Evolutionary conservation across 768 basidiomycete species (phyloP).

Genomic region (Lactarius sp.): DNA sequence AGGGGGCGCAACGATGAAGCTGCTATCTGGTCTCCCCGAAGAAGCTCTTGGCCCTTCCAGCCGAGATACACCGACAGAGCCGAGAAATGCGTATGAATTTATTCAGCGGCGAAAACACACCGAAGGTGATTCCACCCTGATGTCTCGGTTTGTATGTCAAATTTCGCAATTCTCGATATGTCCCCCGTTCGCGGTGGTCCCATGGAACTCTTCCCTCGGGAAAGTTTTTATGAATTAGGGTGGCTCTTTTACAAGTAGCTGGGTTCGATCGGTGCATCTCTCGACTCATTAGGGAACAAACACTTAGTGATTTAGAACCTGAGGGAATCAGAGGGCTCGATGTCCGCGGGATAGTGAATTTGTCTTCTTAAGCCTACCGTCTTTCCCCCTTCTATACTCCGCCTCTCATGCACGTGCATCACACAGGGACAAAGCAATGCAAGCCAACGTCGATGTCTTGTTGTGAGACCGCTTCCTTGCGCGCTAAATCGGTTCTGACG

Average conservation of each 20-base stretch:
- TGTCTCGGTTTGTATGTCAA: too few species aligned
- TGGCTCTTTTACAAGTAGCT: conserved; percentile 44
- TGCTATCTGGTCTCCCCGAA: conserved; percentile 53
- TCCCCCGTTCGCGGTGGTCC: conserved; percentile 71
- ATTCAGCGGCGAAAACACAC: conserved; percentile 49
- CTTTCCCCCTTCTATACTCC: too few species aligned
- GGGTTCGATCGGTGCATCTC: conserved; percentile 73
- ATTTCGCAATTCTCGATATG: conserved; percentile 59
- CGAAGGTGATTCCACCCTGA: conserved; percentile 50
- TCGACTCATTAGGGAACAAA: conserved; percentile 68
- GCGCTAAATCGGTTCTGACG: conserved; percentile 10
- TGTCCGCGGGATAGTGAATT: conserved; percentile 64
- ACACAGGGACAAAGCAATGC: conserved; percentile 74
- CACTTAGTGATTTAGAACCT: conserved; percentile 57
- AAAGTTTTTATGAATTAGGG: neutral
- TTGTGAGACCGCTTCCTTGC: conserved; percentile 41
- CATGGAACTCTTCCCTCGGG: neutral
- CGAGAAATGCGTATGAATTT: conserved; percentile 70
- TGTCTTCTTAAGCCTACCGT: conserved; percentile 51
- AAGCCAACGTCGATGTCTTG: conserved; percentile 86
- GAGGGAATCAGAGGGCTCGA: conserved; percentile 60
- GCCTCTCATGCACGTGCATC: neutral
- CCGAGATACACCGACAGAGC: conserved; percentile 35
- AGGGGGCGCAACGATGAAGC: conserved; percentile 61
- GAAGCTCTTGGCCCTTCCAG: conserved; percentile 37